Base-by-base conservation (phyloP, 2,329 filamentous ascomycete species). In the Taxawa tesnikishii region DNA sequence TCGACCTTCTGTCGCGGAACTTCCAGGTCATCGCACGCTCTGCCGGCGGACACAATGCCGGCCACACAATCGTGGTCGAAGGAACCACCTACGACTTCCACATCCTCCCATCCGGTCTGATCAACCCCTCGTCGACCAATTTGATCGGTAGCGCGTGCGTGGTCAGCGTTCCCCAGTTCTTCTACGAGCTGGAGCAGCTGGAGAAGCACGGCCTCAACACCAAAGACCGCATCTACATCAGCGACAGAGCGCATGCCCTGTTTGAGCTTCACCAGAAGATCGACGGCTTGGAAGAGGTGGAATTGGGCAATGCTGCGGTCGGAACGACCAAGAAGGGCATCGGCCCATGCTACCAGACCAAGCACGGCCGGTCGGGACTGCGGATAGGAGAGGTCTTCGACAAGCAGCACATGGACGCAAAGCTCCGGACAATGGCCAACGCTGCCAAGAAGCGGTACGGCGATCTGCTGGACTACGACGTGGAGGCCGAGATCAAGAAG, bases 371-470 rank as follows among this genome's bases (percentile, higher is more conserved):
- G 45, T 79, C 64, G 43, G 80, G 79, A 29, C 65, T 87, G 38
- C 68, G 68, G 43, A 60, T 82, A 32, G 63, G 64, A 37, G 78
- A 84, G 34, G 63, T 84, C 40, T 83, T 83, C 50, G 62, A 80
- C 49, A 66, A 73, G 50, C 60, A 68, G 25, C 50, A 66, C 6
- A 83, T 85, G 43, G 79, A 83, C 56, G 49, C 55, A 25, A 80
- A 79, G 54, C 57, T 85, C 26, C 65, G 75, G 25, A 57, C 62
- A 15, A 58, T 85, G 29, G 76, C 69, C 6, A 44, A 55, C 5
- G 73, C 70, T n/a, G 80, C 70, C 57, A 67, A 73, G 60, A 75
- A 78, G 59, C 64, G 77, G 31, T 84, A 74, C 45, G 79, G 79
- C 6, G 70, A 79, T 42, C 55, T 81, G 15, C 56, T 79, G 33